A percentile compares a stretch with the other conserved stretches of the same genome.
Conservation (phyloP, 2,329 filamentous ascomycete species). For the Aspergillus amoenus region DNA sequence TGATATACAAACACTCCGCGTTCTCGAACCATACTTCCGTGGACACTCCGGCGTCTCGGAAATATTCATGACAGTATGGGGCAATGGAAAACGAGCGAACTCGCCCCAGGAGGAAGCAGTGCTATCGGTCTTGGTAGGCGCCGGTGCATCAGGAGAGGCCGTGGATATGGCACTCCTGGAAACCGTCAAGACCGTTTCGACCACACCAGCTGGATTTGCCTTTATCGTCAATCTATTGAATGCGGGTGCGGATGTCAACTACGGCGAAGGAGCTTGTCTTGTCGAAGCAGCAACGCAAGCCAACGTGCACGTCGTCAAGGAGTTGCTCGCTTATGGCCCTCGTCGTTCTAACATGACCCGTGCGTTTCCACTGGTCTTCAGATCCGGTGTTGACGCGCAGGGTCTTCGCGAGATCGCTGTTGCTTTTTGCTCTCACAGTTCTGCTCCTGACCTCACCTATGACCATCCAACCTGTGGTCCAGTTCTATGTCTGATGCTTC, state of each 20-base stretch:
- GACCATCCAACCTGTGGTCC: slow-evolving; percentile 2
- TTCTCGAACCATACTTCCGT: slow-evolving; percentile 6
- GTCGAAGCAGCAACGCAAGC: slow-evolving; percentile 1
- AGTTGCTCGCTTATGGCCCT: not conserved
- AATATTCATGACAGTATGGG: slow-evolving; percentile 8
- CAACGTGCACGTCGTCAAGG: not conserved
- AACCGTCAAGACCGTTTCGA: slow-evolving; percentile 1
- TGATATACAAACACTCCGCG: not conserved
- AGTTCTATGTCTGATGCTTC: slow-evolving; percentile 1
- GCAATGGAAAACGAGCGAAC: slow-evolving; percentile 6
- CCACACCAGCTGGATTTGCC: not conserved
- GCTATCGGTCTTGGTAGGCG: not conserved
- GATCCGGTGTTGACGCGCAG: not conserved
- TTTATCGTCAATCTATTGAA: slow-evolving; percentile 4
- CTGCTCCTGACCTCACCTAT: slow-evolving; percentile 7
- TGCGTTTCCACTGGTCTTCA: slow-evolving; percentile 3
- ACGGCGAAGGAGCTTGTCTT: slow-evolving; percentile 3
- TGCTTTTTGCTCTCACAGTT: slow-evolving; percentile 4
- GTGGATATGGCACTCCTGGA: slow-evolving; percentile 7
- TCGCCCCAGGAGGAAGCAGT: slow-evolving; percentile 8
- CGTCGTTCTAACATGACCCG: not conserved
- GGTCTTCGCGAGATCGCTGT: slow-evolving; percentile 5
- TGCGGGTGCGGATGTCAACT: slow-evolving; percentile 11
- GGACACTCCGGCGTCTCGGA: not conserved
- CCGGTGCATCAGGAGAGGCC: slow-evolving; percentile 3